A percentile compares a stretch with the other conserved stretches of the same genome.
Conservation (phyloP, 495 filamentous ascomycete species). For the Penicilliopsis zonata region DNA sequence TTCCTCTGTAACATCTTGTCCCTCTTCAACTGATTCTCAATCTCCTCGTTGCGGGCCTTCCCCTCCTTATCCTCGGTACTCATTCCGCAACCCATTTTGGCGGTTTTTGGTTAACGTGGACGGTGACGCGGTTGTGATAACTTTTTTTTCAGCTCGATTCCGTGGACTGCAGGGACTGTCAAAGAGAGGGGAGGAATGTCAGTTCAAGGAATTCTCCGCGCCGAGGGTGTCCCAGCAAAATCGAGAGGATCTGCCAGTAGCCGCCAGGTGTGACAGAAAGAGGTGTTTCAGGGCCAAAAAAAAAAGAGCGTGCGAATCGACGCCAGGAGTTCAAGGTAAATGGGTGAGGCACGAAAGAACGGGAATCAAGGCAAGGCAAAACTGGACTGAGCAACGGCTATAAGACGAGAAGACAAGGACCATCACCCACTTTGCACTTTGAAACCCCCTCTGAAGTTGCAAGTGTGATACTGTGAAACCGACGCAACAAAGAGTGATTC, state of each 20-base stretch:
- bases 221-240: neutral
- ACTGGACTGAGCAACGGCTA: neutral
- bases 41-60: conserved; percentile 97
- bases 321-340: neutral
- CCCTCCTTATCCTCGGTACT: conserved; percentile 99
- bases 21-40: conserved; percentile 92
- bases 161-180: no score
- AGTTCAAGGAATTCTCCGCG: conserved; percentile 2
- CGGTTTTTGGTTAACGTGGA: conserved; percentile 18
- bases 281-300: neutral
- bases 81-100: conserved; percentile 98
- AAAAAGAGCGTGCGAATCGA: neutral
- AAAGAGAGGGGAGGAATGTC: conserved; percentile 8
- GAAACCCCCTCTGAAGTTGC: no score
- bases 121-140: no score
- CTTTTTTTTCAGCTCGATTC: no score
- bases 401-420: neutral
- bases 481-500: neutral
- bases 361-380: neutral
- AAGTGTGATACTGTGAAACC: neutral
- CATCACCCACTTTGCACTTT: neutral
- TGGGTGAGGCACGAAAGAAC: conserved; percentile 1
- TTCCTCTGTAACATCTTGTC: conserved; percentile 94
- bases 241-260: neutral
- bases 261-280: neutral